phyloP scores from a whole-genome alignment of 805 yeast species.

The Metschnikowia bowlesiae region DNA sequence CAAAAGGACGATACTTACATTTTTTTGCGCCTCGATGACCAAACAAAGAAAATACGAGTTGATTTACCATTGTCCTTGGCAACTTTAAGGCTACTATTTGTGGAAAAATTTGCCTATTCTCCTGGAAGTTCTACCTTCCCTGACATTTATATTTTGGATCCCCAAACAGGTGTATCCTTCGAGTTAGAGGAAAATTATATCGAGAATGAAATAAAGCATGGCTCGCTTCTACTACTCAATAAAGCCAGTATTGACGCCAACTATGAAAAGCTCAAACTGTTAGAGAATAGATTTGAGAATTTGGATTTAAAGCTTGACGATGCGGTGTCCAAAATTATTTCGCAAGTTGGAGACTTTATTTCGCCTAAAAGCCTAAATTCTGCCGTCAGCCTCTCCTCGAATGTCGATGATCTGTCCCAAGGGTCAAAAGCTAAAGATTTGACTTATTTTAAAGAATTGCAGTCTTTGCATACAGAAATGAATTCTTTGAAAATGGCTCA shows the following conservation, averaged over 20 bases:
- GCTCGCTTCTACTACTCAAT: slow-evolving; percentile 29
- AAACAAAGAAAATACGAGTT: slow-evolving; percentile 51
- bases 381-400: not conserved
- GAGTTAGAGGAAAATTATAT: slow-evolving; percentile 72
- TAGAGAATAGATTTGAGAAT: slow-evolving; percentile 7
- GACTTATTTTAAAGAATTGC: slow-evolving; percentile 6
- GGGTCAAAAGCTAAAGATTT: slow-evolving; percentile 11
- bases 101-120: slow-evolving; percentile 82
- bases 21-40: slow-evolving; percentile 48
- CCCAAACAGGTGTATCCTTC: slow-evolving; percentile 55
- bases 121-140: slow-evolving; percentile 74
- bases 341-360: slow-evolving; percentile 10
- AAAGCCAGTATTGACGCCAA: not conserved
- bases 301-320: slow-evolving; percentile 8
- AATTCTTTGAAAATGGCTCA: slow-evolving; percentile 57
- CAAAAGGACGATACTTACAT: slow-evolving; percentile 18
- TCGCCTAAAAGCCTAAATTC: not conserved
- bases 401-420: not conserved
- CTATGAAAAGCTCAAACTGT: slow-evolving; percentile 2
- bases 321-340: slow-evolving; percentile 6
- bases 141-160: slow-evolving; percentile 68
- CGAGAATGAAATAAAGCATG: slow-evolving; percentile 50
- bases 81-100: slow-evolving; percentile 64
- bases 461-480: slow-evolving; percentile 54
- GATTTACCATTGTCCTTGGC: slow-evolving; percentile 46